Conservation (phyloP, 2,329 filamentous ascomycete genomes). For the Penicillium corylophilum region DNA sequence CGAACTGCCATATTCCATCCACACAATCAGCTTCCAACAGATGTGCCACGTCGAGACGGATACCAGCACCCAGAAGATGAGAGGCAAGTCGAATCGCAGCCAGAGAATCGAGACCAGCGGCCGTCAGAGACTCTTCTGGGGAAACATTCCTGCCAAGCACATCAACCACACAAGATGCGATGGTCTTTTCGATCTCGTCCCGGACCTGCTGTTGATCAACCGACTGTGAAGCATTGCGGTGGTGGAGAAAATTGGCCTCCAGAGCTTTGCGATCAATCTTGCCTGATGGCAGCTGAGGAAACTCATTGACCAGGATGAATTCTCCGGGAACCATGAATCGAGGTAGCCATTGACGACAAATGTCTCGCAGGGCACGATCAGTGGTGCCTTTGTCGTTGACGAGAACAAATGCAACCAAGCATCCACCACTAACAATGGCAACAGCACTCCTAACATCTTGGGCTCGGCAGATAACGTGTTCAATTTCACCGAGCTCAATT, state of each 20-base stretch:
- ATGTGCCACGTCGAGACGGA: slow-evolving; percentile 57
- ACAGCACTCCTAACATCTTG: slow-evolving; percentile 64
- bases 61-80: slow-evolving; percentile 57
- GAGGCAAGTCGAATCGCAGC: slow-evolving; percentile 64
- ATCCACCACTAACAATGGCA: slow-evolving; percentile 65
- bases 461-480: slow-evolving; percentile 65
- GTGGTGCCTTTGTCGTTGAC: slow-evolving; percentile 46
- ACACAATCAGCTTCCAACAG: slow-evolving; percentile 60
- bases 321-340: slow-evolving; percentile 80
- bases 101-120: slow-evolving; percentile 66
- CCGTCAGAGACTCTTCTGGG: slow-evolving; percentile 47
- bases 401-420: slow-evolving; percentile 73
- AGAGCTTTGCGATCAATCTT: slow-evolving; percentile 74
- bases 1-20: slow-evolving; percentile 34
- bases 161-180: slow-evolving; percentile 45
- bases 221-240: slow-evolving; percentile 20
- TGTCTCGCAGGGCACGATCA: slow-evolving; percentile 50
- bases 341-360: slow-evolving; percentile 74
- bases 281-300: slow-evolving; percentile 77
- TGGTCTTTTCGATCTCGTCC: slow-evolving; percentile 27
- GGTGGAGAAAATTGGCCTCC: slow-evolving; percentile 52
- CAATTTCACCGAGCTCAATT: slow-evolving; percentile 76
- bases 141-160: slow-evolving; percentile 43
- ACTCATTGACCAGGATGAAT: slow-evolving; percentile 60
- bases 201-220: slow-evolving; percentile 16